These are phyloP conservation scores for Neurospora hispaniola DNA, from an alignment of 495 filamentous ascomycete genomes.

Conservation along the genomic window DNA sequence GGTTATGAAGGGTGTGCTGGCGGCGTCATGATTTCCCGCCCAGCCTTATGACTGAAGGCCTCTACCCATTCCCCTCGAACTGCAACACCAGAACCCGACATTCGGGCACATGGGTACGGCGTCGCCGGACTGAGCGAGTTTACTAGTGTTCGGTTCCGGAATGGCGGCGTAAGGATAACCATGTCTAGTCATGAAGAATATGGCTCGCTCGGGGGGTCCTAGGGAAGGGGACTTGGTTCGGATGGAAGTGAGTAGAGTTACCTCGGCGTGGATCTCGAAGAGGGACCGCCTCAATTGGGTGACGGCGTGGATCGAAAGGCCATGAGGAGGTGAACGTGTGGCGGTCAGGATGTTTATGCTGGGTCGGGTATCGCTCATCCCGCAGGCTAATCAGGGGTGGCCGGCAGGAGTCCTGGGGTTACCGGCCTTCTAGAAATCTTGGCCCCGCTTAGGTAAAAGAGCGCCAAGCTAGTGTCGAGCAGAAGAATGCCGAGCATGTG, in stretches of 20 bases:
- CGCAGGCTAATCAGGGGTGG: background rate
- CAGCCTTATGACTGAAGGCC: background rate
- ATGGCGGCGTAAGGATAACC: background rate
- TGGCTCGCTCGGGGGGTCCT: background rate
- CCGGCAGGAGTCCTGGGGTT: background rate
- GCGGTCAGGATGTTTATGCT: background rate
- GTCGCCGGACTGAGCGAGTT: background rate
- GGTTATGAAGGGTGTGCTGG: background rate
- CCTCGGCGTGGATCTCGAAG: background rate
- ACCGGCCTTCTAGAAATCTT: background rate
- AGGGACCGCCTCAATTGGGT: background rate
- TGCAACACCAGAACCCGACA: background rate
- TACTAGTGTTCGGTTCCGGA: background rate
- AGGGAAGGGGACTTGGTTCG: background rate
- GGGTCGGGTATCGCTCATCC: background rate
- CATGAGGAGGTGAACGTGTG: background rate
- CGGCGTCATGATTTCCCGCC: background rate
- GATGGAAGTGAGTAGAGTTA: background rate
- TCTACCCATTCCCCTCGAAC: background rate
- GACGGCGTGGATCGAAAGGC: background rate
- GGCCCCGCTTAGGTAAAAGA: background rate
- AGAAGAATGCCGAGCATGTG: background rate
- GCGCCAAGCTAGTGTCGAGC: background rate
- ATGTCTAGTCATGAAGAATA: background rate
- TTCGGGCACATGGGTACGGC: background rate